These are phyloP conservation scores for Claviceps africana DNA, from an alignment of 2,329 filamentous ascomycete genomes.

Conservation along the genomic window DNA sequence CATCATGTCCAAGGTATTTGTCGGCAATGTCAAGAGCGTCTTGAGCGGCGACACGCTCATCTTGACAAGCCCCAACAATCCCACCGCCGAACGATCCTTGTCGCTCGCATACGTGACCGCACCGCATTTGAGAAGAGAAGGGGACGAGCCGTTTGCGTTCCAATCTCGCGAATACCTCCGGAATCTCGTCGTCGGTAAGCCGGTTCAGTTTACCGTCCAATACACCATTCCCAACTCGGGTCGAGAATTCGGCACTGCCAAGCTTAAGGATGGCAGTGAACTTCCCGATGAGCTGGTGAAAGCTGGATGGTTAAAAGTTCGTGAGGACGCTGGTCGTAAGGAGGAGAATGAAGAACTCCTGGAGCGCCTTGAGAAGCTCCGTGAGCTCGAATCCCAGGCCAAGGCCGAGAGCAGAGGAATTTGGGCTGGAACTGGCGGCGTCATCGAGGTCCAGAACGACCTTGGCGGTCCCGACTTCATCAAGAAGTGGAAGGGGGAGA, in stretches of 20 bases:
- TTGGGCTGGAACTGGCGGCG: slow-evolving; percentile 53
- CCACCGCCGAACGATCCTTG: slow-evolving; percentile 68
- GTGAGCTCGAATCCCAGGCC: slow-evolving; percentile 62
- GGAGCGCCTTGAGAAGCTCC: slow-evolving; percentile 61
- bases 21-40: slow-evolving; percentile 80
- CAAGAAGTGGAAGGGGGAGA: slow-evolving; percentile 72
- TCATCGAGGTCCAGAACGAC: slow-evolving; percentile 70
- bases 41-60: slow-evolving; percentile 87
- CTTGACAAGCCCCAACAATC: slow-evolving; percentile 67
- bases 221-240: slow-evolving; percentile 78
- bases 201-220: slow-evolving; percentile 68
- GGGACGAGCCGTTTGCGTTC: slow-evolving; percentile 85
- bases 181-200: slow-evolving; percentile 70
- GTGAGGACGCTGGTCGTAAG: slow-evolving; percentile 85
- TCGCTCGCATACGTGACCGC: slow-evolving; percentile 88
- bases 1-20: slow-evolving; percentile 39
- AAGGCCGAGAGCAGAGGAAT: slow-evolving; percentile 68
- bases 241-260: slow-evolving; percentile 75
- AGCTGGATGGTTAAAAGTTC: slow-evolving; percentile 83
- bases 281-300: slow-evolving; percentile 74
- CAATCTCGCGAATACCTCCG: slow-evolving; percentile 89
- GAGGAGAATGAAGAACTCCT: slow-evolving; percentile 69
- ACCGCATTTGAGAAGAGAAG: slow-evolving; percentile 73
- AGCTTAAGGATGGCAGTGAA: slow-evolving; percentile 59
- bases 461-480: slow-evolving; percentile 66